Base-by-base conservation (phyloP, 495 filamentous ascomycete genomes). In the Parathielavia appendiculata region DNA sequence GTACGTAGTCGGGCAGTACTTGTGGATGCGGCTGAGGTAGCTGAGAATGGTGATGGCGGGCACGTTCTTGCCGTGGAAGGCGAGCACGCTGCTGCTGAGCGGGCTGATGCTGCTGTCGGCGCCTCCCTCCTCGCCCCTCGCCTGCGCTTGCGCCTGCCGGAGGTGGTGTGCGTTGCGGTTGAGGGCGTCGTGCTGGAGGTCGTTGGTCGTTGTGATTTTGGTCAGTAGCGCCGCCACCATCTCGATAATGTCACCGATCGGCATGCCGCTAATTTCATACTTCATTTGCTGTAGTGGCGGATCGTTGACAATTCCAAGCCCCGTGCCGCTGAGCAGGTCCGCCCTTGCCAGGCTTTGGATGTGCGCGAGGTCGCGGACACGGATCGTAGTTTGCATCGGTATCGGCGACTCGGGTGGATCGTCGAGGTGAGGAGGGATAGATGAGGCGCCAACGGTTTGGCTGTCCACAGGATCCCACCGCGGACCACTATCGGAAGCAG, bases 11-110 rank as follows among this genome's bases (percentile, higher is more conserved):
- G 93, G 93, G 66, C 93, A 99, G 68, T 99, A 99, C 72, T 97
- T 97, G 70, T 99, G 92, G 64, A 99, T 97, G 46, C 93, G 87
- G 68, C 84, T 92, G 30, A 99, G 76, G 62, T 99, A 99, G 78
- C 91, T 97, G 56, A 95, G 75, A 54, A 99, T 97, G 36, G 92
- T 95, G 59, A 99, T 99, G 67, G 87, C 93, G 2, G 93, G 93
- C 10, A 97, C 90, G 61, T 99, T 99, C 74, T 97, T 99, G 26
- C 93, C 93, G 70, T 99, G 93, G 65, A 99, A 99, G n/a, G 93
- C 95, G 12, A 99, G 83, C 2, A 99, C 93, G 55, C 90, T 95
- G 50, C 85, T 89, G 52, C 91, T 90, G 60, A 95, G 83, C 12
- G 84, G 84, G 65, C 81, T 91, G 65, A 96, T 79, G 40, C 81